phyloP scores from a whole-genome alignment of 2,329 filamentous ascomycete genomes.

The Nemania diffusa region DNA sequence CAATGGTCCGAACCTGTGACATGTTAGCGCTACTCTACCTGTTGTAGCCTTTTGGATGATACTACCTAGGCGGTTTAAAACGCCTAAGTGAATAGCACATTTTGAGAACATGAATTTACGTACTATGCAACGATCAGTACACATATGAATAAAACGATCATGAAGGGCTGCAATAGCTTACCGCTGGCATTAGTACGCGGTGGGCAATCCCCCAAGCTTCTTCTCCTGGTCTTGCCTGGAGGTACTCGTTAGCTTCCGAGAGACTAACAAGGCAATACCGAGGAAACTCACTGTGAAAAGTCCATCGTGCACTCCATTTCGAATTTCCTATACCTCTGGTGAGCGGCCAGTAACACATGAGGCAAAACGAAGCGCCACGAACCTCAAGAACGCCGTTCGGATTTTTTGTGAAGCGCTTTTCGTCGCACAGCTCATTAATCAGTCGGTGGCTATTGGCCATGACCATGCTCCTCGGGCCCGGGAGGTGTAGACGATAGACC shows the following conservation, averaged over 20 bases:
- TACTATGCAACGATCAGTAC: slow-evolving; percentile 34
- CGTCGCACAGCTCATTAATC: slow-evolving; percentile 72
- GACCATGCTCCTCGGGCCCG: slow-evolving; percentile 56
- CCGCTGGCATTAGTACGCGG: slow-evolving; percentile 43
- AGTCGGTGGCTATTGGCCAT: slow-evolving; percentile 65
- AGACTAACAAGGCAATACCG: background rate
- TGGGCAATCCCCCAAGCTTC: slow-evolving; percentile 68
- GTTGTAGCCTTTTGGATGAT: background rate
- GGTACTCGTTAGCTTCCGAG: slow-evolving; percentile 22
- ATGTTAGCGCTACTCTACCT: slow-evolving; percentile 69
- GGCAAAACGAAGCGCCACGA: slow-evolving; percentile 24
- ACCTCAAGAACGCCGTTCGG: slow-evolving; percentile 60
- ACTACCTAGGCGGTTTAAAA: background rate
- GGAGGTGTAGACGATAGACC: slow-evolving; percentile 68
- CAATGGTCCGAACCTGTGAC: slow-evolving; percentile 73
- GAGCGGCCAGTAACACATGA: slow-evolving; percentile 3
- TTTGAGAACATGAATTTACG: slow-evolving; percentile 14
- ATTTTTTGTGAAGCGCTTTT: slow-evolving; percentile 72
- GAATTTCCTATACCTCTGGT: slow-evolving; percentile 56
- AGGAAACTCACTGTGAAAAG: slow-evolving; percentile 67
- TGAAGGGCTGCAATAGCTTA: slow-evolving; percentile 15
- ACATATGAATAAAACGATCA: background rate
- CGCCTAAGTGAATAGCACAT: background rate
- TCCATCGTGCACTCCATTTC: slow-evolving; percentile 71
- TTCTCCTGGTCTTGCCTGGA: slow-evolving; percentile 57